Conservation (phyloP, 805 yeast species). For the Wickerhamomyces sydowiorum region DNA sequence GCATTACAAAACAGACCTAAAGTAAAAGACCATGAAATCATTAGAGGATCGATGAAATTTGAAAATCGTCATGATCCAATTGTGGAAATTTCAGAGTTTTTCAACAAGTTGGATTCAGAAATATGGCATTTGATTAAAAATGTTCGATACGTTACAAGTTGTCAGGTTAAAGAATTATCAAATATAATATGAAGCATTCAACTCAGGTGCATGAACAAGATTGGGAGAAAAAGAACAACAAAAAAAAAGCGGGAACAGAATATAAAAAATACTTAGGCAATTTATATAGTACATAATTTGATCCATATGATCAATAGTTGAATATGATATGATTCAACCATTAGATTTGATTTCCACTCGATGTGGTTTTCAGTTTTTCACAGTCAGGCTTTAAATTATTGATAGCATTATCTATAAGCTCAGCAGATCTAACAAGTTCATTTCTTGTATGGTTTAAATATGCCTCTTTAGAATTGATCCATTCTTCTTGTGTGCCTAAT, state of each 20-base stretch:
- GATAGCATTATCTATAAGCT: slow-evolving; percentile 18
- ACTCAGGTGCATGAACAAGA: too few species aligned
- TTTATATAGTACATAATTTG: too few species aligned
- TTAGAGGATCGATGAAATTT: slow-evolving; percentile 9
- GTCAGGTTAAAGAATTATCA: slow-evolving; percentile 1
- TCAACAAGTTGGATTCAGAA: slow-evolving; percentile 12
- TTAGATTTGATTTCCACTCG: too few species aligned
- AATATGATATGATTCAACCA: too few species aligned
- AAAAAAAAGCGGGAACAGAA: neutral
- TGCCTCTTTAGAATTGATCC: slow-evolving; percentile 18
- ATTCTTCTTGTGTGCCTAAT: slow-evolving; percentile 14
- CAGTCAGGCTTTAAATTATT: slow-evolving; percentile 8
- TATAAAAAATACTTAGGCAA: too few species aligned
- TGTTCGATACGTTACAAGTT: slow-evolving; percentile 6
- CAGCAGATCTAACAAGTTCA: slow-evolving; percentile 19
- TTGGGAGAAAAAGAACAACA: too few species aligned
- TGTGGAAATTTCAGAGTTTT: slow-evolving; percentile 16
- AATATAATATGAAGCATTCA: neutral
- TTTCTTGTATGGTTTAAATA: slow-evolving; percentile 13
- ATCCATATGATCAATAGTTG: too few species aligned
- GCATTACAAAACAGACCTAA: neutral
- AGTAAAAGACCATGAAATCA: slow-evolving; percentile 1
- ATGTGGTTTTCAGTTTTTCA: neutral
- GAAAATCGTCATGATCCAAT: slow-evolving; percentile 18
- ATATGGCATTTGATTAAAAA: slow-evolving; percentile 15